Percentiles rank a stretch among this genome's conserved stretches.
phyloP scores from a whole-genome alignment of 768 basidiomycete species.

The Amanita fuliginea region DNA sequence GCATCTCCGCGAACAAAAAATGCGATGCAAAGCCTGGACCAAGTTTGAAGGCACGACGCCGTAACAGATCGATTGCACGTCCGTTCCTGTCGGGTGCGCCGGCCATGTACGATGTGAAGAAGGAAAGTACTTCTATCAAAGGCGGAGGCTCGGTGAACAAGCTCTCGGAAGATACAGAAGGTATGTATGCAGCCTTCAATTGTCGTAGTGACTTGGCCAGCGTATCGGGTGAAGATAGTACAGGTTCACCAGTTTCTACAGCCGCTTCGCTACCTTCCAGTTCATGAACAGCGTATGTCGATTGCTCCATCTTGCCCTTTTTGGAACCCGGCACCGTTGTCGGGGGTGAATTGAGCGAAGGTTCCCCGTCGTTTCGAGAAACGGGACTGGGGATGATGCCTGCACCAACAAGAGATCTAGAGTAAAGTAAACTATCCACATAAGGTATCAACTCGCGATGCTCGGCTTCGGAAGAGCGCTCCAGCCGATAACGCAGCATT shows the following conservation, averaged over 20 bases:
- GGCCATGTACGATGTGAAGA: not conserved
- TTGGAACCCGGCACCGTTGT: too few species aligned
- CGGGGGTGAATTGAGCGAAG: not conserved
- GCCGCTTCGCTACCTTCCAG: not conserved
- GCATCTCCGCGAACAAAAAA: slow-evolving; percentile 33
- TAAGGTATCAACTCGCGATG: not conserved
- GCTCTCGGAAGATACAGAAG: not conserved
- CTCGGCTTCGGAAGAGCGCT: slow-evolving; percentile 1
- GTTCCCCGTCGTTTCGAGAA: not conserved
- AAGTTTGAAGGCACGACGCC: slow-evolving; percentile 17
- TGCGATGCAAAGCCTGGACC: slow-evolving; percentile 11
- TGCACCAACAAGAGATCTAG: not conserved
- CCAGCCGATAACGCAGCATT: slow-evolving; percentile 19
- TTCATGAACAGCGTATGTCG: not conserved
- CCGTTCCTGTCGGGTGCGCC: slow-evolving; percentile 11
- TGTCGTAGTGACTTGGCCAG: not conserved
- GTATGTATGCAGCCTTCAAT: not conserved
- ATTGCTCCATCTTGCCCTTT: too few species aligned
- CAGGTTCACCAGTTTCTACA: not conserved
- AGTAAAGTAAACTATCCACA: not conserved
- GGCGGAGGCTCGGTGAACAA: not conserved
- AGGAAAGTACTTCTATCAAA: not conserved
- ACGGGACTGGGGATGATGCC: not conserved
- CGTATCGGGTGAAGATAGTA: not conserved
- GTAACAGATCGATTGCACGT: slow-evolving; percentile 20